These are phyloP conservation scores for Intubia oerlemansii DNA, from an alignment of 2,329 filamentous ascomycete species.

Conservation along the genomic window DNA sequence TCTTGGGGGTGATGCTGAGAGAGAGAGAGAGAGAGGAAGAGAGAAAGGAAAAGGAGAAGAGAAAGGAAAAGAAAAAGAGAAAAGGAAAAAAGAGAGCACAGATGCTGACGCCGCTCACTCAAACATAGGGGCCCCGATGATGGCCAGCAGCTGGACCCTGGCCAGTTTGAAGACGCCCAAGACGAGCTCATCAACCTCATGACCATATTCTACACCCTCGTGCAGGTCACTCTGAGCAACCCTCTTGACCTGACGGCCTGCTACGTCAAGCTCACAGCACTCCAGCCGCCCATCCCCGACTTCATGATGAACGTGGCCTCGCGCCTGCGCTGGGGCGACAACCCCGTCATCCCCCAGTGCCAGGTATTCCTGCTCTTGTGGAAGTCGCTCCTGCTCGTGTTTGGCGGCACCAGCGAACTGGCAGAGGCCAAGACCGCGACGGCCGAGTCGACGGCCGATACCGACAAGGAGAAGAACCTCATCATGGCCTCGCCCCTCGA, in stretches of 20 bases:
- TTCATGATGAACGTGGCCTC: slow-evolving; percentile 50
- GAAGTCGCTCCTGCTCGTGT: slow-evolving; percentile 74
- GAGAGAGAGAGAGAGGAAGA: neutral
- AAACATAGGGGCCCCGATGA: slow-evolving; percentile 26
- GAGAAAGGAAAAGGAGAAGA: neutral
- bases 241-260: slow-evolving; percentile 24
- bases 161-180: slow-evolving; percentile 27
- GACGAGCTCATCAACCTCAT: slow-evolving; percentile 16
- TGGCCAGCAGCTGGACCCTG: slow-evolving; percentile 16
- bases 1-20: slow-evolving; percentile 9
- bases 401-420: slow-evolving; percentile 60
- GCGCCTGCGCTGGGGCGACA: slow-evolving; percentile 53
- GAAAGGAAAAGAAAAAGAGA: too few relatives aligned
- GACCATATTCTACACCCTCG: slow-evolving; percentile 14
- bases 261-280: slow-evolving; percentile 25
- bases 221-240: slow-evolving; percentile 34
- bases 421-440: slow-evolving; percentile 53
- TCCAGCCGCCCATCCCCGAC: slow-evolving; percentile 48
- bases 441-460: slow-evolving; percentile 32
- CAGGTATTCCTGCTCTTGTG: slow-evolving; percentile 67
- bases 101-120: slow-evolving; percentile 10
- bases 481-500: slow-evolving; percentile 89
- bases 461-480: slow-evolving; percentile 46
- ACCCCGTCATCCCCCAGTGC: slow-evolving; percentile 36
- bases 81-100: too few relatives aligned